phyloP scores from a whole-genome alignment of 1,284 basidiomycete genomes.

The Serendipita sp. region DNA sequence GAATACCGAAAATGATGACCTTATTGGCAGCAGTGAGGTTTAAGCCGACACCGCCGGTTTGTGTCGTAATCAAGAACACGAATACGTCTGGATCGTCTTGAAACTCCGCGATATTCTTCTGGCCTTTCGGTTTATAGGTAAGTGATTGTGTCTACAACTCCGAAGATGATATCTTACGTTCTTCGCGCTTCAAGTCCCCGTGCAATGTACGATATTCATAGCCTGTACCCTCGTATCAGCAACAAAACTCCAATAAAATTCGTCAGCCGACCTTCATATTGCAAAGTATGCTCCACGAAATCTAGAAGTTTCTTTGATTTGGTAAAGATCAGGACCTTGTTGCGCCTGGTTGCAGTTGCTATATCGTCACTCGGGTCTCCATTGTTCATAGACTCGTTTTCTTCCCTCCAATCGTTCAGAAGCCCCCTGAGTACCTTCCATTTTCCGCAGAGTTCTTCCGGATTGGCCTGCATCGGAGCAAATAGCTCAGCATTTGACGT shows the following conservation, averaged over 20 bases:
- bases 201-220: conserved; percentile 60
- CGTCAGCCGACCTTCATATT: conserved; percentile 30
- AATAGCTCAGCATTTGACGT: conserved; percentile 40
- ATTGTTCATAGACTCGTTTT: conserved; percentile 18
- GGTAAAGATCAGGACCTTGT: conserved; percentile 77
- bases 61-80: conserved; percentile 66
- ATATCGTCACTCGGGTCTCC: neutral
- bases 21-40: conserved; percentile 71
- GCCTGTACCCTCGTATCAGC: conserved; percentile 23
- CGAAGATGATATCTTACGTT: conserved; percentile 33
- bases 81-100: conserved; percentile 59
- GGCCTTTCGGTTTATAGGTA: conserved; percentile 54
- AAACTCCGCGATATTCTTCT: conserved; percentile 70
- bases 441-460: conserved; percentile 63
- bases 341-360: conserved; percentile 25
- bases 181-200: conserved; percentile 48
- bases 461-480: conserved; percentile 44
- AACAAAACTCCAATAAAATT: neutral
- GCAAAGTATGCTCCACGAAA: conserved; percentile 61
- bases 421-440: conserved; percentile 59
- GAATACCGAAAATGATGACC: conserved; percentile 70
- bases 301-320: conserved; percentile 71
- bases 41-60: conserved; percentile 62
- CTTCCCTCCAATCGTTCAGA: conserved; percentile 49
- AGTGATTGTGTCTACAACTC: neutral